phyloP scores from a whole-genome alignment of 208 protist species.

The Trypanosoma cruzi region DNA sequence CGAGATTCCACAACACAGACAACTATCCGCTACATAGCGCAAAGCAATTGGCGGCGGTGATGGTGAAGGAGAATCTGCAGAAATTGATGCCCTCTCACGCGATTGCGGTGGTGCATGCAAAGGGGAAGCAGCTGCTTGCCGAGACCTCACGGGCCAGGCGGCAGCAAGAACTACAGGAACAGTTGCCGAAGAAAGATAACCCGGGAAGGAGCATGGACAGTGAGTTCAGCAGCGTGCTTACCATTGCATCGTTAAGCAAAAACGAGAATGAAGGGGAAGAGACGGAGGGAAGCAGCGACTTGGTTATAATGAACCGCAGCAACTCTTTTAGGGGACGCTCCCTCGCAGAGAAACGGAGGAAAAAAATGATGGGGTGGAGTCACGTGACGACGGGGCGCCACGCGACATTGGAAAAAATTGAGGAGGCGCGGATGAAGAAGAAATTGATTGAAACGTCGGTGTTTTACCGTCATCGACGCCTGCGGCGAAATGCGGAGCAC shows the following conservation, averaged over 20 bases:
- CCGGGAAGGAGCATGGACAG: background rate
- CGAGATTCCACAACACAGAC: slow-evolving; percentile 41
- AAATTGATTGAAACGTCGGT: slow-evolving; percentile 44
- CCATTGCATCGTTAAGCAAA: too few relatives aligned
- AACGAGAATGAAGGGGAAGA: background rate
- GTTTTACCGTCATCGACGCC: slow-evolving; percentile 43
- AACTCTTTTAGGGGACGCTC: background rate
- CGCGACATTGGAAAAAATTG: slow-evolving; percentile 14
- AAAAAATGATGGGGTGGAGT: background rate
- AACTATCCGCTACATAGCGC: slow-evolving; percentile 44
- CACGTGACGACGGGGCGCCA: background rate
- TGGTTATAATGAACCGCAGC: background rate
- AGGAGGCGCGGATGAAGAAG: background rate
- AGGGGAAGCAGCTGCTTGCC: slow-evolving; percentile 31
- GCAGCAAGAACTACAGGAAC: background rate
- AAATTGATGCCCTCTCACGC: slow-evolving; percentile 24
- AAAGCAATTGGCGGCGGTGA: background rate
- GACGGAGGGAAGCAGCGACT: background rate
- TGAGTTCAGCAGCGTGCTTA: background rate
- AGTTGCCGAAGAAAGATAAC: background rate
- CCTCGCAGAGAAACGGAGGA: background rate
- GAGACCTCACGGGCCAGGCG: too few relatives aligned
- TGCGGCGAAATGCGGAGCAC: slow-evolving; percentile 32
- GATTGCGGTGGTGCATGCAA: slow-evolving; percentile 30
- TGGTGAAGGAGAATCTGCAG: slow-evolving; percentile 8